A percentile compares a stretch with the other conserved stretches of the same genome.
Evolutionary conservation across 768 basidiomycete species (phyloP).

Genomic region (Mycena kentingensis): DNA sequence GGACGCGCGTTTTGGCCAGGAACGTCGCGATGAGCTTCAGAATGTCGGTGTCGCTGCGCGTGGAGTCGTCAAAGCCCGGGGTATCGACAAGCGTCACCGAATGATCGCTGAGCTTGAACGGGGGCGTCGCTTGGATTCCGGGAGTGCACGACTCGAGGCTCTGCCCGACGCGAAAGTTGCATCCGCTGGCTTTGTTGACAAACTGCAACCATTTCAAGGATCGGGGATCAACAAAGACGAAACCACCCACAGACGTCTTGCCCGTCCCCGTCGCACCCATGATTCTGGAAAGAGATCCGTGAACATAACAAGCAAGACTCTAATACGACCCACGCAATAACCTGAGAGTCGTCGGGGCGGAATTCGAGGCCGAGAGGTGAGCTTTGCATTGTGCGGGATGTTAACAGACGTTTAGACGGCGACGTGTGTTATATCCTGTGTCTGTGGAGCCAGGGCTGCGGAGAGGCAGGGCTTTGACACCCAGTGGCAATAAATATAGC

Average conservation of each 20-base stretch:
- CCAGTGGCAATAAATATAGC: background rate
- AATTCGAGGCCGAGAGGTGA: no score
- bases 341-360: no score
- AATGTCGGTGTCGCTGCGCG: constrained; percentile 25
- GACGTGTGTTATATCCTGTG: no score
- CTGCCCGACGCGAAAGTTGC: constrained; percentile 33
- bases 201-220: constrained; percentile 25
- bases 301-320: background rate
- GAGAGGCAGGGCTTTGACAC: background rate
- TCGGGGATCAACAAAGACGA: background rate
- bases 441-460: background rate
- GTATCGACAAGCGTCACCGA: constrained; percentile 25
- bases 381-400: no score
- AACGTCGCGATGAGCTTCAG: constrained; percentile 22
- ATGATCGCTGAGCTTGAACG: constrained; percentile 4
- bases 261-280: constrained; percentile 14
- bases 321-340: background rate
- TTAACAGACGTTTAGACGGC: no score
- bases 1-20: constrained; percentile 4
- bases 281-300: background rate
- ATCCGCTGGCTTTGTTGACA: constrained; percentile 38
- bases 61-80: constrained; percentile 29
- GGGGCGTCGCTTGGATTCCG: constrained; percentile 27
- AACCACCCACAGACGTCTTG: constrained; percentile 4
- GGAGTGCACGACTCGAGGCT: constrained; percentile 39